Evolutionary conservation across 1,284 basidiomycete species (phyloP).

Genomic region (Cutaneotrichosporon sp.): DNA sequence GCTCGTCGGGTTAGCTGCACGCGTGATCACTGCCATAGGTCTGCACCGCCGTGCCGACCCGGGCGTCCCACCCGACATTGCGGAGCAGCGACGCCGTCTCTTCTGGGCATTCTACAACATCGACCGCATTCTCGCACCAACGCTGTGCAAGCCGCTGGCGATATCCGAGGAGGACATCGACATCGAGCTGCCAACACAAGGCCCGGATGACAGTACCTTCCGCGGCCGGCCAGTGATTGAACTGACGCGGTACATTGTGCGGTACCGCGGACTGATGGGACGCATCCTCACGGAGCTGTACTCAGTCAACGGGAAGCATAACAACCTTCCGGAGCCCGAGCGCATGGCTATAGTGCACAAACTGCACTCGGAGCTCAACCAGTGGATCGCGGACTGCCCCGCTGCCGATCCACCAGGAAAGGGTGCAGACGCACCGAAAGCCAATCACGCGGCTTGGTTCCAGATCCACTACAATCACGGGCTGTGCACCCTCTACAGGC

Average conservation of each 20-base stretch:
- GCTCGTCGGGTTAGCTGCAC: slow-evolving; percentile 27
- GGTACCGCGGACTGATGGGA: slow-evolving; percentile 27
- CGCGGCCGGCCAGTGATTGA: slow-evolving; percentile 14
- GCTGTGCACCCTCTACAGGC: slow-evolving; percentile 30
- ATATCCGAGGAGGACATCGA: slow-evolving; percentile 33
- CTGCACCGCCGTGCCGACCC: slow-evolving; percentile 30
- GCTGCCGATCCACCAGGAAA: slow-evolving; percentile 6
- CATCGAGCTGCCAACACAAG: slow-evolving; percentile 24
- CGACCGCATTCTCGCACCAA: slow-evolving; percentile 29
- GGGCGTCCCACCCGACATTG: slow-evolving; percentile 8
- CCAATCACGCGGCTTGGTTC: slow-evolving; percentile 28
- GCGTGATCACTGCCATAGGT: slow-evolving; percentile 26
- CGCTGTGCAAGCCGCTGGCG: slow-evolving; percentile 27
- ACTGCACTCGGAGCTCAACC: slow-evolving; percentile 22
- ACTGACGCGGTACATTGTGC: slow-evolving; percentile 21
- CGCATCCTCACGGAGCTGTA: slow-evolving; percentile 24
- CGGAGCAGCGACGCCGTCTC: slow-evolving; percentile 26
- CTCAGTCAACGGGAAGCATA: slow-evolving; percentile 24
- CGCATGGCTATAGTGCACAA: slow-evolving; percentile 18
- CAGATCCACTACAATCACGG: slow-evolving; percentile 29
- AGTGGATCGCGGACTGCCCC: slow-evolving; percentile 22
- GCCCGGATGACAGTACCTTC: slow-evolving; percentile 15
- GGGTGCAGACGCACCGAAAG: slow-evolving; percentile 7
- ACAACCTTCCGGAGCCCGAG: slow-evolving; percentile 22
- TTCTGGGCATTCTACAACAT: slow-evolving; percentile 39